Base-by-base conservation (phyloP, 2,329 filamentous ascomycete genomes). In the Elsinoe australis region DNA sequence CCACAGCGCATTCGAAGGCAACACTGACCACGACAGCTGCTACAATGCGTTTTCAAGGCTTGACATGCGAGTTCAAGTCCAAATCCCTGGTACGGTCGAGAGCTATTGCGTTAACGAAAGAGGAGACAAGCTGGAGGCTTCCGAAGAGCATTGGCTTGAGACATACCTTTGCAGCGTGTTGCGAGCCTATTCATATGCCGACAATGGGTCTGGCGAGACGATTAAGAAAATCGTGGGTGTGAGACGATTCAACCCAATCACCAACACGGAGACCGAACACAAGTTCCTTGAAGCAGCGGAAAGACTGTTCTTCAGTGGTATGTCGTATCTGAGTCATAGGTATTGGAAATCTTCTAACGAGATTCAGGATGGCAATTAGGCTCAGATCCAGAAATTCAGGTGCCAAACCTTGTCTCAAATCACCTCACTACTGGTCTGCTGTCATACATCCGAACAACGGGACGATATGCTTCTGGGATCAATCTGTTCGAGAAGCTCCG, bases 11-110 rank as follows among this genome's bases (percentile, higher is more conserved):
- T 10, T 10, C 8, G 2, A 3, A 18, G 12, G 9, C 6, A 9
- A 9, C 26, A 52, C 63, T 64, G 59, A 68, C 65, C 53, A 46
- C 59, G 15, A 24, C 60, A 79, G 75, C 70, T 98, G 92, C 69
- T 98, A 98, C 76, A 98, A 98, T 86, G 92, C 92, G 55, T 95
- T 98, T 67, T 96, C 92, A 4, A 80, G 94, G 55, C 76, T 96
- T 47, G 92, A 98, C 62, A 98, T 98, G 92, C 87, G 92, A 52
- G 90, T 98, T 9, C 89, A 96, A 62, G 90, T 98, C 51, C 90
- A 89, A 55, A 96, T 98, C 55, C 92, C 92, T 14, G 92, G 92
- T 52, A 92, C 86, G 7, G 87, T 98, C 46, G 90, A 98, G 66
- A 94, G 87, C 67, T 96, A 95, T 65, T 96, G 90, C 65, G 85